Base-by-base conservation (phyloP, 1,284 basidiomycete species). In the Pterulicium gracile region DNA sequence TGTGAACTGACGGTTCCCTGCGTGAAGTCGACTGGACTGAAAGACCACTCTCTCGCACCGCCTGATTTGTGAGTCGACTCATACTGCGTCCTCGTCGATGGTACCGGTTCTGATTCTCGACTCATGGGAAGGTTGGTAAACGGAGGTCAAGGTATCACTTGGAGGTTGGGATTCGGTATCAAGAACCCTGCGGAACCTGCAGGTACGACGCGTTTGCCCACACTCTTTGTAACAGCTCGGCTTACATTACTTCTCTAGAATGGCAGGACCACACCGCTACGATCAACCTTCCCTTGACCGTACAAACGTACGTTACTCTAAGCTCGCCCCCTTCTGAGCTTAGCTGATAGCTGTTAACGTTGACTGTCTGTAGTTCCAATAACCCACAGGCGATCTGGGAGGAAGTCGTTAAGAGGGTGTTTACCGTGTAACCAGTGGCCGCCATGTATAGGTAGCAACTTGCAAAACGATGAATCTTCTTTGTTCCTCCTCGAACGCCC, bases 151-250 rank as follows among this genome's bases (percentile, higher is more conserved):
- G 77, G 77, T 43, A 72, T 79, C 42, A 78, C 77, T 12, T 81
- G 77, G 75, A 62, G 77, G 46, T 65, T 81, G n/a, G 77, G 69
- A 1, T 79, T 72, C 55, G 77, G 77, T 2, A 63, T 79, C 42
- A 61, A 72, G 44, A 61, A 78, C 56, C 61, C 67, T 4, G 56
- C 61, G 18, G 59, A 72, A 55, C 76, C 76, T 3, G 77, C 79
- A 67, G 75, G 74, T 73, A 50, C 23, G 62, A 54, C 27, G 45
- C 47, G 7, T 43, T 22, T 44, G 36, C 24, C 15, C 20, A n/a
- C 21, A 43, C 36, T 19, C 43, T 40, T 50, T 48, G 35, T 34
- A 5, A 14, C 17, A 27, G 15, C 44, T 35, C 43, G 46, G 42
- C 40, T 22, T 13, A 42, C 15, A 43, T 42, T 27, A 34, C 24